Percentiles rank a stretch among this genome's conserved stretches.
These are phyloP conservation scores for Anisogramma anomala DNA, from an alignment of 2,329 filamentous ascomycete species.

Conservation along the genomic window DNA sequence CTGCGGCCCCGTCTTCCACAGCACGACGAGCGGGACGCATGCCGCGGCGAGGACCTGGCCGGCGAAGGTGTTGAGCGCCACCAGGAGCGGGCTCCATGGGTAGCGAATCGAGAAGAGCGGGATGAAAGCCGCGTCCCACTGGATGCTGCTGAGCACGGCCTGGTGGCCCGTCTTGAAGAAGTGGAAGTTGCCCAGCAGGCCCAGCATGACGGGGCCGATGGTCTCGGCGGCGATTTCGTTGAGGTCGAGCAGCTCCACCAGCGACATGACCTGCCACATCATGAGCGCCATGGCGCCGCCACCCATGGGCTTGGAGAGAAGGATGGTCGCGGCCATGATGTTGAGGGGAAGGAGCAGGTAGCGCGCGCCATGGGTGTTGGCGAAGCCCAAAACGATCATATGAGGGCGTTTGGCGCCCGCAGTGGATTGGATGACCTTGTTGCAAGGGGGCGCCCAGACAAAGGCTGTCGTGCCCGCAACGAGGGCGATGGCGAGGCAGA, in stretches of 20 bases:
- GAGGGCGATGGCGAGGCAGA: constrained; percentile 66
- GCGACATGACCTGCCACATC: constrained; percentile 78
- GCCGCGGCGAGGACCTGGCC: constrained; percentile 74
- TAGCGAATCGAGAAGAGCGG: constrained; percentile 73
- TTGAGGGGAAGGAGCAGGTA: constrained; percentile 78
- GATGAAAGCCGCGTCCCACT: constrained; percentile 95
- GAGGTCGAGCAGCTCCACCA: constrained; percentile 53
- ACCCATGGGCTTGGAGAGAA: constrained; percentile 92
- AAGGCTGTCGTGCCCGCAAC: constrained; percentile 78
- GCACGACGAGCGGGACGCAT: constrained; percentile 65
- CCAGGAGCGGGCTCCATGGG: constrained; percentile 75
- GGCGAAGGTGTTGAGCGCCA: constrained; percentile 78
- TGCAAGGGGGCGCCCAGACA: constrained; percentile 72
- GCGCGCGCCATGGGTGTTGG: constrained; percentile 82
- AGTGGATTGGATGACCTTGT: constrained; percentile 53
- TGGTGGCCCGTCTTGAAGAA: constrained; percentile 98
- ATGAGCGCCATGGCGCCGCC: constrained; percentile 71
- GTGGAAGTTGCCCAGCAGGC: constrained; percentile 81
- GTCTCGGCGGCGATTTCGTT: constrained; percentile 51
- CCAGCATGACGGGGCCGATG: constrained; percentile 75
- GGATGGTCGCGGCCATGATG: constrained; percentile 61
- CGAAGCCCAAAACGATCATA: constrained; percentile 79
- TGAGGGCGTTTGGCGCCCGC: constrained; percentile 33
- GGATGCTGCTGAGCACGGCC: constrained; percentile 73
- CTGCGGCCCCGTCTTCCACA: constrained; percentile 83